phyloP scores from a whole-genome alignment of 805 yeast species.

The Blastobotrys americana region DNA sequence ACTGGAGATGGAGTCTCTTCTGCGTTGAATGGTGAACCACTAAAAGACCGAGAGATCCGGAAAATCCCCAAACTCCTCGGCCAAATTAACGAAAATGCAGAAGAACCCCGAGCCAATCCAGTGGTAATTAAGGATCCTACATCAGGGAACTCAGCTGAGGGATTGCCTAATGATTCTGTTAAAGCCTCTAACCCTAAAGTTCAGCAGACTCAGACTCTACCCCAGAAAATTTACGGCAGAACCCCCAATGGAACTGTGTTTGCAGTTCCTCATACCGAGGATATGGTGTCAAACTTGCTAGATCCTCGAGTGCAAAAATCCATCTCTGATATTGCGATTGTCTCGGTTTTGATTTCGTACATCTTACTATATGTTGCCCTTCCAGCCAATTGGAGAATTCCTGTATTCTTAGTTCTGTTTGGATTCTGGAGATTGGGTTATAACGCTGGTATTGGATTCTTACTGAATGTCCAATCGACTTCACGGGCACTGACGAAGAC shows the following conservation, averaged over 20 bases:
- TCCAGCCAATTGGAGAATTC: constrained; percentile 24
- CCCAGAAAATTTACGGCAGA: constrained; percentile 16
- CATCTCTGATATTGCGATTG: constrained; percentile 53
- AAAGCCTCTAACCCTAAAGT: too few relatives aligned
- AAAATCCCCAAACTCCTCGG: too few relatives aligned
- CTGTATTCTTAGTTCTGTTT: constrained; percentile 48
- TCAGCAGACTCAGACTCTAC: too few relatives aligned
- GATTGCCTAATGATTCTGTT: too few relatives aligned
- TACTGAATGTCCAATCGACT: constrained; percentile 61
- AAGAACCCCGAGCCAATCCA: too few relatives aligned
- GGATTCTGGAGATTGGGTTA: constrained; percentile 69
- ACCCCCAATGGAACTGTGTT: constrained; percentile 31
- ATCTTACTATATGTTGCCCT: constrained; percentile 26
- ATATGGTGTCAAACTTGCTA: constrained; percentile 73
- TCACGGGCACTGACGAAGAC: constrained; percentile 45
- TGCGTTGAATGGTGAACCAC: too few relatives aligned
- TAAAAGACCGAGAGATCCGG: too few relatives aligned
- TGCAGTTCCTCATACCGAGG: constrained; percentile 58
- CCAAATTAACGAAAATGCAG: too few relatives aligned
- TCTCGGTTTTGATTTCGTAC: constrained; percentile 36
- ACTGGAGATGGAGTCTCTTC: too few relatives aligned
- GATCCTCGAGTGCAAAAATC: constrained; percentile 71
- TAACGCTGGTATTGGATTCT: constrained; percentile 71
- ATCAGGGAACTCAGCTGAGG: too few relatives aligned
- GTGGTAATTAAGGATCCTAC: too few relatives aligned